phyloP scores from a whole-genome alignment of 192 early-diverging fungal genomes.

The Cladochytrium replicatum region DNA sequence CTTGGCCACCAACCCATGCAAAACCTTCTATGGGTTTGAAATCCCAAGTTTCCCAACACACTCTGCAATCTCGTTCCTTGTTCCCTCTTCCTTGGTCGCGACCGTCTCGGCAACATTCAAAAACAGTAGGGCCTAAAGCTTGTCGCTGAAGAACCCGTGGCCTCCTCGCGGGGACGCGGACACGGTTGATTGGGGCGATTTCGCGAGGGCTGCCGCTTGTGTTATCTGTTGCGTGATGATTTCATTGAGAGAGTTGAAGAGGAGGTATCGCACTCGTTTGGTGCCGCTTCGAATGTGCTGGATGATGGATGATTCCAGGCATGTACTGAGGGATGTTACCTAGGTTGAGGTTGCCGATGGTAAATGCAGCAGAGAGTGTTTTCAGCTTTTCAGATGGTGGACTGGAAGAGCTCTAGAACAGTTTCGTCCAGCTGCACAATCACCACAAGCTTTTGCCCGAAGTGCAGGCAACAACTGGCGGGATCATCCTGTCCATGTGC shows the following conservation, averaged over 20 bases:
- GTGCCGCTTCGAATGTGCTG: conserved; percentile 48
- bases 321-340: conserved; percentile 68
- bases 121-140: conserved; percentile 69
- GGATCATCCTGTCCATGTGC: conserved; percentile 47
- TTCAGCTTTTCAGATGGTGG: conserved; percentile 72
- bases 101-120: conserved; percentile 47
- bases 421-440: conserved; percentile 44
- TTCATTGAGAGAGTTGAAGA: conserved; percentile 72
- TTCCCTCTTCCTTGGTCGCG: conserved; percentile 60
- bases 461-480: conserved; percentile 51
- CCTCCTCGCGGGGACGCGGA: neutral
- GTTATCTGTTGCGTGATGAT: conserved; percentile 62
- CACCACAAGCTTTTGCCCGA: conserved; percentile 59
- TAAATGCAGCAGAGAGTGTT: conserved; percentile 75
- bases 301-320: conserved; percentile 61
- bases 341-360: conserved; percentile 70
- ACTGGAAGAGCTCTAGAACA: conserved; percentile 55
- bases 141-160: conserved; percentile 44
- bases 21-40: conserved; percentile 55
- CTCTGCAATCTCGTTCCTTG: conserved; percentile 73
- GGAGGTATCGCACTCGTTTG: conserved; percentile 56
- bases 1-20: conserved; percentile 62
- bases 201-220: conserved; percentile 28
- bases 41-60: conserved; percentile 76
- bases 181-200: conserved; percentile 3